Percentiles rank a stretch among this genome's conserved stretches.
Conservation (phyloP, 495 filamentous ascomycete species). For the Aspergillus haitiensis region DNA sequence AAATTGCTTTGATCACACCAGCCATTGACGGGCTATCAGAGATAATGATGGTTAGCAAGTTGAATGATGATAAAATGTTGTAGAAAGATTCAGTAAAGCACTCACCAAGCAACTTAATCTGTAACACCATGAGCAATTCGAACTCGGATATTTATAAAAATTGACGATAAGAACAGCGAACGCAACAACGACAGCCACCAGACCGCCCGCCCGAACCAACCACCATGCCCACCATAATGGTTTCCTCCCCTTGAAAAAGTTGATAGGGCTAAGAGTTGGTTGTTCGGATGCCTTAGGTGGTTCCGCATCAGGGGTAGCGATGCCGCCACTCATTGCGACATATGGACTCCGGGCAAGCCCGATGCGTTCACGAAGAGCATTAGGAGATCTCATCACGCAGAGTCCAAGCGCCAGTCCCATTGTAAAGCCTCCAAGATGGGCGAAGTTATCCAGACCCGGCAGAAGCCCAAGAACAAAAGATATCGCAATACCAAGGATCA, state of each 20-base stretch:
- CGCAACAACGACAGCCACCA: conserved; percentile 73
- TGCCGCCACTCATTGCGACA: conserved; percentile 55
- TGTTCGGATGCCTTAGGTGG: conserved; percentile 29
- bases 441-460: conserved; percentile 94
- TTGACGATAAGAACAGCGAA: conserved; percentile 85
- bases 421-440: conserved; percentile 92
- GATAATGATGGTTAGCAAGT: conserved; percentile 29
- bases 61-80: conserved; percentile 6
- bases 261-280: conserved; percentile 51
- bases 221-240: conserved; percentile 98
- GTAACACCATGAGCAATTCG: conserved; percentile 84
- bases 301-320: conserved; percentile 35
- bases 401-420: conserved; percentile 89
- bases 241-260: conserved; percentile 89
- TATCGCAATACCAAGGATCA: conserved; percentile 79
- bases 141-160: conserved; percentile 78
- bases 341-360: conserved; percentile 66
- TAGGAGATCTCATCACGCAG: conserved; percentile 83
- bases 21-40: conserved; percentile 64
- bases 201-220: conserved; percentile 77
- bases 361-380: conserved; percentile 72
- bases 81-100: conserved; percentile 23
- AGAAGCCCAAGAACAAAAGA: conserved; percentile 91
- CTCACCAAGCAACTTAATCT: conserved; percentile 89
- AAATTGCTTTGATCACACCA: conserved; percentile 70